Evolutionary conservation across 2,329 filamentous ascomycete genomes (phyloP).

Genomic region (Eutypa lata): DNA sequence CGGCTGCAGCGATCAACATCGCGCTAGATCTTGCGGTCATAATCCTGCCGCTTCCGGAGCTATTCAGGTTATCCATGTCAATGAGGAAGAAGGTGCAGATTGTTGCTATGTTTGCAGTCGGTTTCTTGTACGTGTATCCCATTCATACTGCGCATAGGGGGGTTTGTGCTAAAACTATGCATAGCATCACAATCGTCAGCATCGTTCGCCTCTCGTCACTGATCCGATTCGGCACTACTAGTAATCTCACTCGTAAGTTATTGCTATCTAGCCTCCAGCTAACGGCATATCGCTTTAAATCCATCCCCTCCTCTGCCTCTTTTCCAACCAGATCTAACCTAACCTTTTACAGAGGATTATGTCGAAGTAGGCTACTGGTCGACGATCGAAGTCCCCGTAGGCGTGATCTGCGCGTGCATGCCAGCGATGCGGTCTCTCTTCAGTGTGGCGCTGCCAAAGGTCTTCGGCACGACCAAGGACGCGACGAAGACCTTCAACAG

Average conservation of each 20-base stretch:
- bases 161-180: constrained; percentile 4
- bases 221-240: constrained; percentile 21
- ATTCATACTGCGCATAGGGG: not conserved
- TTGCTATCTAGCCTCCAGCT: too few species aligned
- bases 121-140: constrained; percentile 26
- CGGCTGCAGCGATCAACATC: constrained; percentile 30
- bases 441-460: constrained; percentile 21
- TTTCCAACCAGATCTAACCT: constrained; percentile 1
- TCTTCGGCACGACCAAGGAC: constrained; percentile 22
- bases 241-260: constrained; percentile 24
- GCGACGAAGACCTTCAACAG: constrained; percentile 10
- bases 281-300: not conserved
- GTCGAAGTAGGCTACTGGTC: constrained; percentile 30
- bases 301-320: constrained; percentile 1
- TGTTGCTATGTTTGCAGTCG: constrained; percentile 32
- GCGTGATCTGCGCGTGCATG: constrained; percentile 31
- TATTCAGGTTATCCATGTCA: constrained; percentile 26
- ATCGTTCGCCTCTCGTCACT: constrained; percentile 26
- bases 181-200: constrained; percentile 27
- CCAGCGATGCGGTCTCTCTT: constrained; percentile 30
- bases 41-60: constrained; percentile 27
- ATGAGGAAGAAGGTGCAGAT: constrained; percentile 29
- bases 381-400: constrained; percentile 30
- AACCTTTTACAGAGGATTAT: constrained; percentile 23
- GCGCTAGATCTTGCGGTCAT: constrained; percentile 27